These are phyloP conservation scores for Pseudogymnoascus sp. DNA, from an alignment of 2,329 filamentous ascomycete genomes.

Conservation along the genomic window DNA sequence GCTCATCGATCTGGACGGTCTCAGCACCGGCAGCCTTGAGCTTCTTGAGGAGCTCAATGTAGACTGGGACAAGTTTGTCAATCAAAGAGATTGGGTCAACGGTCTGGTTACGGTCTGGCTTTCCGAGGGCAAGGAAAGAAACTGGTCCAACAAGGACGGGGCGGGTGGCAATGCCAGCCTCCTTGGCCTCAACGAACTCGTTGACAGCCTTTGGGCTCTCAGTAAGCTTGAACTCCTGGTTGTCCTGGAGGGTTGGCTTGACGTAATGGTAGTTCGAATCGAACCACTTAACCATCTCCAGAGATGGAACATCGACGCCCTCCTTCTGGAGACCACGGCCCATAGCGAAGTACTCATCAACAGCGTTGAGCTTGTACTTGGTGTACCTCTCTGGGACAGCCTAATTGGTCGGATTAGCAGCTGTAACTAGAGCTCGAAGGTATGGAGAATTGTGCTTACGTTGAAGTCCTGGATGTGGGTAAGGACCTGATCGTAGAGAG, in stretches of 20 bases:
- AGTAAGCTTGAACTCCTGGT: constrained; percentile 88
- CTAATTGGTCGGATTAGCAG: constrained; percentile 34
- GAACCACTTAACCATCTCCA: constrained; percentile 99
- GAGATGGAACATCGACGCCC: constrained; percentile 80
- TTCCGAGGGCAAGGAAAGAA: constrained; percentile 94
- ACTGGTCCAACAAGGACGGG: constrained; percentile 93
- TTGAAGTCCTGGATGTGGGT: constrained; percentile 98
- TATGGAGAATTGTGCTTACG: constrained; percentile 44
- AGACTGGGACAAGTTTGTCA: constrained; percentile 86
- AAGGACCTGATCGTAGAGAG: constrained; percentile 95
- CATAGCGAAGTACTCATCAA: constrained; percentile 99
- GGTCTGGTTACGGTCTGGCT: constrained; percentile 91
- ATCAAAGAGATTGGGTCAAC: constrained; percentile 92
- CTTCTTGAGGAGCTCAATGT: constrained; percentile 84
- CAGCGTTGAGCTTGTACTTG: constrained; percentile 72
- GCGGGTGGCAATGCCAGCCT: constrained; percentile 83
- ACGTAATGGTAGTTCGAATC: constrained; percentile 99
- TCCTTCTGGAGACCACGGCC: constrained; percentile 96
- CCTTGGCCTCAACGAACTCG: constrained; percentile 97
- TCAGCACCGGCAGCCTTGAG: constrained; percentile 95
- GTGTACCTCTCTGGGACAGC: constrained; percentile 89
- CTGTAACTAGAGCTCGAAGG: constrained; percentile 12
- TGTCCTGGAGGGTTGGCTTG: constrained; percentile 95
- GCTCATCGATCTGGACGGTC: constrained; percentile 97
- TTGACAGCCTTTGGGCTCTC: constrained; percentile 84